Conservation (phyloP, 2,329 filamentous ascomycete genomes). For the Podosphaera aphanis region DNA sequence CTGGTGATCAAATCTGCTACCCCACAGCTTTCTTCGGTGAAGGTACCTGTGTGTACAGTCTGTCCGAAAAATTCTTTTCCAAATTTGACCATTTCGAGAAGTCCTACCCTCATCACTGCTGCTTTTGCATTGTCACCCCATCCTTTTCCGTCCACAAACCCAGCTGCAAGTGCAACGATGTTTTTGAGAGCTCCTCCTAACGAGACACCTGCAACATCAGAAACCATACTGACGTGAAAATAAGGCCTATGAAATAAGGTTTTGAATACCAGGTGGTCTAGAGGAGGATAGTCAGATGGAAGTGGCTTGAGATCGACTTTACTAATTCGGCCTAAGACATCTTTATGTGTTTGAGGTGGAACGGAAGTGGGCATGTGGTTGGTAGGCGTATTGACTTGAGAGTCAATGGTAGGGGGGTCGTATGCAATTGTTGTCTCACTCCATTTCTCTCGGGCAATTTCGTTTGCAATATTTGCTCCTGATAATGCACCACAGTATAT, state of each 20-base stretch:
- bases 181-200: slow-evolving; percentile 91
- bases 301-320: slow-evolving; percentile 51
- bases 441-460: slow-evolving; percentile 89
- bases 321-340: slow-evolving; percentile 41
- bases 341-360: slow-evolving; percentile 31
- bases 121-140: slow-evolving; percentile 99
- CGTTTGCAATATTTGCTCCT: slow-evolving; percentile 85
- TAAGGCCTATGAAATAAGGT: slow-evolving; percentile 85
- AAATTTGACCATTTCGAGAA: slow-evolving; percentile 92
- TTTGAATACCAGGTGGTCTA: slow-evolving; percentile 66
- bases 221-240: slow-evolving; percentile 87
- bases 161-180: slow-evolving; percentile 78
- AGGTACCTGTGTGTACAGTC: slow-evolving; percentile 59
- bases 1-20: slow-evolving; percentile 91
- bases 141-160: slow-evolving; percentile 82
- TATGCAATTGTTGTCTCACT: slow-evolving; percentile 95
- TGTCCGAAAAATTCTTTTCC: slow-evolving; percentile 80
- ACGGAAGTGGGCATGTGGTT: slow-evolving; percentile 26
- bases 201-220: slow-evolving; percentile 89
- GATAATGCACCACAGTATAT: slow-evolving; percentile 95
- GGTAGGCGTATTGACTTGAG: slow-evolving; percentile 42
- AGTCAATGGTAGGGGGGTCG: slow-evolving; percentile 76
- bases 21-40: slow-evolving; percentile 90
- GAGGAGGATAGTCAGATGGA: slow-evolving; percentile 59
- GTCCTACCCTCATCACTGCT: slow-evolving; percentile 89